Evolutionary conservation across 2,329 filamentous ascomycete genomes (phyloP), one percentile per base, ranked within the genome.

Genomic region (Fusarium marasasianum): DNA sequence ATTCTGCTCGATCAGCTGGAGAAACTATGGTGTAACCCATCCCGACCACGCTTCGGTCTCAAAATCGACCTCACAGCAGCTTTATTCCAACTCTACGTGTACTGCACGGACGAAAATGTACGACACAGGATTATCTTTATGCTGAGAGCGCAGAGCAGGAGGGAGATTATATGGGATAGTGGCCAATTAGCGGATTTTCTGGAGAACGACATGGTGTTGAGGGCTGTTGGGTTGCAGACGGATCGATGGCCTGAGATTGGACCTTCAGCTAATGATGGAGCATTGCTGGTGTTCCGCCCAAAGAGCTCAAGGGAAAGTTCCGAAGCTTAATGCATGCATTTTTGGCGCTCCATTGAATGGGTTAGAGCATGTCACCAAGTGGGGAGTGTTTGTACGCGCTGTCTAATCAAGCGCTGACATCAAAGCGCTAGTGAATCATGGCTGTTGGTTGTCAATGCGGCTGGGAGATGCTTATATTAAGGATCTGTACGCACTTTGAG

Each of bases 211-310:
- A 40, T 67, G 63, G 41, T 29, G 15, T 24, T 44, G 17, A 8
- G 65, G 14, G 63, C 40, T 8, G 29, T 51, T 11, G 63, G 65
- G 3, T 5, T 67, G 1, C 53, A 67, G 14, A 59, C 29, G 8
- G 63, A 67, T 4, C 10, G 53, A 31, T 67, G 65, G 65, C 65
- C 45, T 2, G 65, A 67, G 8, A 67, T 67, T 37, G 65, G 65
- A 15, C 65, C 65, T 13, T 67, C 65, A 1, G n/a, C 31, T 11
- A 38, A 35, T 17, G 53, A 67, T 0, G 45, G 63, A 1, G 65
- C 65, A 7, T 22, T 67, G 10, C 4, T 67, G 29, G 63, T 60
- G 8, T 66, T 67, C 8, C 50, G 63, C 3, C 63, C 45, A 3
- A 67, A 59, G 15, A 14, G 14, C 13, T 66, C 55, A 4, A 58